Evolutionary conservation across 129 eudicot genomes (phyloP).

Genomic region (Mikania micrantha): DNA sequence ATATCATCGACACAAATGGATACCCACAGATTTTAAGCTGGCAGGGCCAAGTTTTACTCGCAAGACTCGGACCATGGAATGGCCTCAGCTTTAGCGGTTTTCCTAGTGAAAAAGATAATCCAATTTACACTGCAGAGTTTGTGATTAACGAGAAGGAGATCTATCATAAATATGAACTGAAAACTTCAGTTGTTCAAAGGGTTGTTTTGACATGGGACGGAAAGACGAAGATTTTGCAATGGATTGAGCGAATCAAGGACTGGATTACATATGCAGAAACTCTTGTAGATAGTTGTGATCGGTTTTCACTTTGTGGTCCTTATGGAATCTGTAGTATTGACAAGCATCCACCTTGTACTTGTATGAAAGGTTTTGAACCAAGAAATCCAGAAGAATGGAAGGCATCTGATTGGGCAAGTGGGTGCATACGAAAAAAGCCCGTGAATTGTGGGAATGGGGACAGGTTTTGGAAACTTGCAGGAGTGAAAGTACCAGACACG

Average conservation of each 20-base stretch:
- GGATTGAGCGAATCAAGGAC: background rate
- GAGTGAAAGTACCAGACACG: slow-evolving; percentile 30
- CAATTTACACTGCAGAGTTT: background rate
- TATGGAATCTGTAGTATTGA: slow-evolving; percentile 19
- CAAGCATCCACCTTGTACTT: slow-evolving; percentile 8
- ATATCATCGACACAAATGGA: slow-evolving; percentile 6
- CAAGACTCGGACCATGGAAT: slow-evolving; percentile 32
- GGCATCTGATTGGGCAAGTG: slow-evolving; percentile 15
- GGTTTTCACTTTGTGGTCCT: slow-evolving; percentile 14
- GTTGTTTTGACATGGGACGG: background rate
- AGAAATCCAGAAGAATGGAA: background rate
- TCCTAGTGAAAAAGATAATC: background rate
- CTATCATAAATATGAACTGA: background rate
- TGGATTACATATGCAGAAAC: background rate
- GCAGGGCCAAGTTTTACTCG: background rate
- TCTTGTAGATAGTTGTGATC: slow-evolving; percentile 5
- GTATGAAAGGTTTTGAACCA: slow-evolving; percentile 22
- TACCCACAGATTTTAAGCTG: slow-evolving; percentile 12
- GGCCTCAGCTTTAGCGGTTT: background rate
- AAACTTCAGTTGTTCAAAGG: slow-evolving; percentile 3
- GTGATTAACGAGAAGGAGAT: slow-evolving; percentile 13
- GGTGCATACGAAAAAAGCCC: slow-evolving; percentile 15
- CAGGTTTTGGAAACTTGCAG: slow-evolving; percentile 10
- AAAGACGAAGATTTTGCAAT: background rate
- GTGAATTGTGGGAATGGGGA: slow-evolving; percentile 15